Conservation (phyloP, 805 yeast genomes). For the Metschnikowia shivogae region DNA sequence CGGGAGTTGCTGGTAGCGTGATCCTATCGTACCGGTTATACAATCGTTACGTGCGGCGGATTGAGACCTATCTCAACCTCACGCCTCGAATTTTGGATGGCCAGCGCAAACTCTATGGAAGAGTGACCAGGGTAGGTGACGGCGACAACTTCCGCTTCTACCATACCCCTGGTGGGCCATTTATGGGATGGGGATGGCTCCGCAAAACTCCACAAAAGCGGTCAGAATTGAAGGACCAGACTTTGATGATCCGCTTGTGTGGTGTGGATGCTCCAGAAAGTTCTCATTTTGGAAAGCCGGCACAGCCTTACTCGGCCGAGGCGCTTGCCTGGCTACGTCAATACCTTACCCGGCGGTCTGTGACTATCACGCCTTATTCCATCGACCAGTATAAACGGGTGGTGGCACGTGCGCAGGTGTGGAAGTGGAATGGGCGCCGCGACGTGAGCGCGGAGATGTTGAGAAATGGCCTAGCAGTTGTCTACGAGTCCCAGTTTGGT, state of each 20-base stretch:
- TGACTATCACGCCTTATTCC: slow-evolving; percentile 73
- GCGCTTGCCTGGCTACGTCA: slow-evolving; percentile 73
- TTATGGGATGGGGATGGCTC: slow-evolving; percentile 93
- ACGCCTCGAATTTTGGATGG: slow-evolving; percentile 33
- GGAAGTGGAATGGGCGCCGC: slow-evolving; percentile 53
- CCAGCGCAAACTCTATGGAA: slow-evolving; percentile 45
- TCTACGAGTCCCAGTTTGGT: slow-evolving; percentile 76
- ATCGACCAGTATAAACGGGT: slow-evolving; percentile 87
- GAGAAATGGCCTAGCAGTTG: slow-evolving; percentile 74
- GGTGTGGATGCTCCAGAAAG: slow-evolving; percentile 98
- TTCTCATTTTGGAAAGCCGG: slow-evolving; percentile 89
- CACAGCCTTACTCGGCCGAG: slow-evolving; percentile 84
- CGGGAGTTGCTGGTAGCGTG: slow-evolving; percentile 28
- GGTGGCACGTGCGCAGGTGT: slow-evolving; percentile 72
- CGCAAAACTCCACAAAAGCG: slow-evolving; percentile 56
- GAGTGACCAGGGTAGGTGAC: slow-evolving; percentile 88
- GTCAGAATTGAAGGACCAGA: slow-evolving; percentile 51
- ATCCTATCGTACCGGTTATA: slow-evolving; percentile 30
- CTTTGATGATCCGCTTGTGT: slow-evolving; percentile 77
- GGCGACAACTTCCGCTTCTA: slow-evolving; percentile 92
- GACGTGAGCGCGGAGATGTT: slow-evolving; percentile 90
- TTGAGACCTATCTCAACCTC: slow-evolving; percentile 35
- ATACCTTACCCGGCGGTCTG: slow-evolving; percentile 60
- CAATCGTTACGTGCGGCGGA: slow-evolving; percentile 30
- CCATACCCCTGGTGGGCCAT: slow-evolving; percentile 88